Evolutionary conservation across 228 moss, liverwort and hornwort genomes (phyloP), one percentile per base, ranked within the genome.

Genomic region (Sphagnum fallax): DNA sequence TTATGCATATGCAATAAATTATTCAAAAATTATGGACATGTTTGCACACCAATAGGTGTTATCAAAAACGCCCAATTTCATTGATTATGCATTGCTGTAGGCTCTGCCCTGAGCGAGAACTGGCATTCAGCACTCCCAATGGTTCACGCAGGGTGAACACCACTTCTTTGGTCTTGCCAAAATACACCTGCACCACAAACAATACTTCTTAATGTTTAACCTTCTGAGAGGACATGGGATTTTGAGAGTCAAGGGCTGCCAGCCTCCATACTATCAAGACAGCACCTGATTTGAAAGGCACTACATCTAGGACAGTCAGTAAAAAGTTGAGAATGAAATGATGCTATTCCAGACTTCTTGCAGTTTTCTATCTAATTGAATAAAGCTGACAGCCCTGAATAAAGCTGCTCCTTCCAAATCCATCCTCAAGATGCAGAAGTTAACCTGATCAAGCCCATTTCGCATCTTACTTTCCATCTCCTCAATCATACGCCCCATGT

Each of bases 381-480:
- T 32, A 32, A 32, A 32, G 32, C 32, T 32, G 55, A 55, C 55
- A 55, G 8, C 55, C 8, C 55, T 12, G 12, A 12, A 55, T 55
- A 8, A 55, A 55, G 55, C 55, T 55, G 55, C 12, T 8, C 12
- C 55, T 8, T 55, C 55, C 8, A 55, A 12, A 55, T 55, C 55
- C 55, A 55, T 8, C 8, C 9, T 55, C 55, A 12, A 55, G 55
- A 32, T 55, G 55, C 8, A 62, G 16, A 47, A 69, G 48, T 55
- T 51, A 51, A 95, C 95, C 91, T 93, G 96, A 85, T 97, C 96
- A 71, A 97, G 77, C 58, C 89, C 93, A 82, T 97, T 91, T 57
- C 93, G 93, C 71, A 97, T 73, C 78, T 97, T 97, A 72, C 87
- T 91, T 68, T 97, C 96, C 96, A 97, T 93, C 78, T 97, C 93